These are phyloP conservation scores for Trametes elegans DNA, from an alignment of 768 basidiomycete genomes.

Conservation along the genomic window DNA sequence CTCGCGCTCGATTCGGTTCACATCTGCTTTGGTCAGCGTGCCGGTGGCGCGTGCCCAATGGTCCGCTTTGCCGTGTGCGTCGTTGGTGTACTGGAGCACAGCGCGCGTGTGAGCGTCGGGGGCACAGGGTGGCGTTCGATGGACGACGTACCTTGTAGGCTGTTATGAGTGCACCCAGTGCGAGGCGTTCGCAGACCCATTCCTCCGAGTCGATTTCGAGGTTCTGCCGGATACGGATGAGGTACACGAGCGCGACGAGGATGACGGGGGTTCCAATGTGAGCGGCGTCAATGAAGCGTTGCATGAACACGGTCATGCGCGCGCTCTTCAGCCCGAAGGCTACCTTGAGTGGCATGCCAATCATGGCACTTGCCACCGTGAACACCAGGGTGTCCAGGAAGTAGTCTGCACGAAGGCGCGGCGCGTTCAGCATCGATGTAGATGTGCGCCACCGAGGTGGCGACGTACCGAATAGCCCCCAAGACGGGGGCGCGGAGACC, in stretches of 20 bases:
- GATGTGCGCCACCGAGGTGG: neutral
- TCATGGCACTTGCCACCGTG: conserved; percentile 11
- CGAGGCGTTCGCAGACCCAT: conserved; percentile 40
- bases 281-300: conserved; percentile 15
- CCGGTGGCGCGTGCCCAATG: conserved; percentile 33
- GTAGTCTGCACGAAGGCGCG: conserved; percentile 13
- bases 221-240: conserved; percentile 22
- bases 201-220: conserved; percentile 15
- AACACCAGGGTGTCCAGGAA: conserved; percentile 7
- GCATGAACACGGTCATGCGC: conserved; percentile 10
- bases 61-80: conserved; percentile 57
- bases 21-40: conserved; percentile 25
- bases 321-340: conserved; percentile 8
- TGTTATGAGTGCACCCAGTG: conserved; percentile 41
- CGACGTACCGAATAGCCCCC: conserved; percentile 14
- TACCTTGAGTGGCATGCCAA: neutral
- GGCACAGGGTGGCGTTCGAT: neutral
- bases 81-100: conserved; percentile 64
- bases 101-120: neutral
- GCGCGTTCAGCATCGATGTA: neutral
- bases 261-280: conserved; percentile 22
- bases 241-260: conserved; percentile 30
- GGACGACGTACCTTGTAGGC: conserved; percentile 35
- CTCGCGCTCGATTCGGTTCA: conserved; percentile 30
- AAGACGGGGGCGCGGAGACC: neutral